A percentile compares a stretch with the other conserved stretches of the same genome.
Conservation (phyloP, 257 asterid genomes). For the Jacaranda copaia region DNA sequence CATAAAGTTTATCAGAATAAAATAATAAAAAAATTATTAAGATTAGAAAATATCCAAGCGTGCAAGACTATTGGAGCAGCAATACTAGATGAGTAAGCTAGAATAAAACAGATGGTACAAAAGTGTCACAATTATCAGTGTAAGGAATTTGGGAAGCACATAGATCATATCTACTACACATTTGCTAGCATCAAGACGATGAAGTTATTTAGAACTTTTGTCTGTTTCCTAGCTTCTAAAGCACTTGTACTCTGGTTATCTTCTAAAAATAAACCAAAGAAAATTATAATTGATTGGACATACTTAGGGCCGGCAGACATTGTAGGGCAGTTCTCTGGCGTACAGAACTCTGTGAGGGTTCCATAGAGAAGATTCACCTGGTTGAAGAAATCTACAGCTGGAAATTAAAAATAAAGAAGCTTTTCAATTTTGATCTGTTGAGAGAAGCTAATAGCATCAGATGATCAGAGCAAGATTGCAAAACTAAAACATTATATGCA, state of each 20-base stretch:
- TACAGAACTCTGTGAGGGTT: slow-evolving; percentile 94
- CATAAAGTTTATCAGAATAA: neutral
- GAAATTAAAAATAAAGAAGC: slow-evolving; percentile 45
- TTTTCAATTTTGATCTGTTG: slow-evolving; percentile 43
- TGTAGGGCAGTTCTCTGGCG: slow-evolving; percentile 89
- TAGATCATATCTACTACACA: slow-evolving; percentile 16
- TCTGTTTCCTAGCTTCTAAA: slow-evolving; percentile 5
- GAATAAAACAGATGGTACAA: neutral
- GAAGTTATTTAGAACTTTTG: neutral
- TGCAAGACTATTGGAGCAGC: neutral
- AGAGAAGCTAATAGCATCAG: slow-evolving; percentile 21
- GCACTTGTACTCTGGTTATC: neutral
- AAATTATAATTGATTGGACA: slow-evolving; percentile 39
- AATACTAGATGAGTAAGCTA: neutral
- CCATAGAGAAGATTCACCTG: slow-evolving; percentile 96
- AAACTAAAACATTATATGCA: slow-evolving; percentile 1
- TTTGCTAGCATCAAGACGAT: neutral
- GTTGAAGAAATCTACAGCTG: slow-evolving; percentile 97
- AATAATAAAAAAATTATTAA: neutral
- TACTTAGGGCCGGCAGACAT: slow-evolving; percentile 99
- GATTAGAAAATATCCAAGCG: neutral
- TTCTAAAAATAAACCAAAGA: neutral
- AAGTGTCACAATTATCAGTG: neutral
- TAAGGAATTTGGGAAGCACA: too few relatives aligned
- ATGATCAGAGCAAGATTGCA: slow-evolving; percentile 4